phyloP scores from a whole-genome alignment of 805 yeast genomes.

The Pichia deserticola region DNA sequence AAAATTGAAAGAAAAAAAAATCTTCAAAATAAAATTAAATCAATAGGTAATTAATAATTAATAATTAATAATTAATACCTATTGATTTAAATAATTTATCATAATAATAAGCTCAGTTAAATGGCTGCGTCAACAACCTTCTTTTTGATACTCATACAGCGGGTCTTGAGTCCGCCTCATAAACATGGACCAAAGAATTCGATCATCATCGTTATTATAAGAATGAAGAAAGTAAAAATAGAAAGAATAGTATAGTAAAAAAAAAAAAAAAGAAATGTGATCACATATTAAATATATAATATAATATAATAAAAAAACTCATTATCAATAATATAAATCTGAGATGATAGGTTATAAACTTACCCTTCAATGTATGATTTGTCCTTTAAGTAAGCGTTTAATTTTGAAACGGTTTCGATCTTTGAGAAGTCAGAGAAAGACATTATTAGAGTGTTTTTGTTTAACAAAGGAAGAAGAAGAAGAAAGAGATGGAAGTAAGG shows the following conservation, averaged over 20 bases:
- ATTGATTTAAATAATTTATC: too few species aligned
- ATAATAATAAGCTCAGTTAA: constrained; percentile 9
- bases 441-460: constrained; percentile 32
- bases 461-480: not conserved
- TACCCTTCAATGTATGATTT: constrained; percentile 96
- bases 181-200: constrained; percentile 87
- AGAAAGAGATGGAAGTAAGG: not conserved
- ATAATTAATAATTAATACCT: too few species aligned
- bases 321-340: too few species aligned
- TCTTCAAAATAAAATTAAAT: too few species aligned
- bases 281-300: too few species aligned
- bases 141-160: constrained; percentile 78
- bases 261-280: not conserved
- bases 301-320: too few species aligned
- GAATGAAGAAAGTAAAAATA: not conserved
- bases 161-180: constrained; percentile 95
- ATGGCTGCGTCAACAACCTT: constrained; percentile 25
- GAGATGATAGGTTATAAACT: constrained; percentile 30
- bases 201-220: constrained; percentile 48
- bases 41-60: too few species aligned
- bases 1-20: too few species aligned
- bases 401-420: constrained; percentile 62
- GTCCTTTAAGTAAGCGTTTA: constrained; percentile 82
- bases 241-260: not conserved
- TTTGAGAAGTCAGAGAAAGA: constrained; percentile 78